Evolutionary conservation across 495 filamentous ascomycete genomes (phyloP).

Genomic region (Penicillium samsonianum): DNA sequence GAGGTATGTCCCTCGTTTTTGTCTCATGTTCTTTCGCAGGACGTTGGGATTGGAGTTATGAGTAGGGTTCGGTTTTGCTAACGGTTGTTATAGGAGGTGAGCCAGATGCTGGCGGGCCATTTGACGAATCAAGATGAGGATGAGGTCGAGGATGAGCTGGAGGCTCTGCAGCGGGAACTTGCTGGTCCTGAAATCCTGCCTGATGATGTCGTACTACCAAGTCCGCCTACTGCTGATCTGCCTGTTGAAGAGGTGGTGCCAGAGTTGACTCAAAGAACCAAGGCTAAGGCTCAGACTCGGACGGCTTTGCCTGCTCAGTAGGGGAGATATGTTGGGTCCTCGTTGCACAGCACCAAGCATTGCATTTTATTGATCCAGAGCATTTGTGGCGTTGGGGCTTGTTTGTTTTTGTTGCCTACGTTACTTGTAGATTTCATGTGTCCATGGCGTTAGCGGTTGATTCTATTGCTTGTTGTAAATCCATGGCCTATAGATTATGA

Average conservation of each 20-base stretch:
- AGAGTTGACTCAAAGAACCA: constrained; percentile 40
- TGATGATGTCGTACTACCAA: constrained; percentile 57
- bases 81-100: constrained; percentile 65
- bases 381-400: constrained; percentile 20
- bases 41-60: neutral
- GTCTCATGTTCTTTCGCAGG: constrained; percentile 7
- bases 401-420: neutral
- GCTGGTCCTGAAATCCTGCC: constrained; percentile 53
- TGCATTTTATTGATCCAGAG: constrained; percentile 19
- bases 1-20: constrained; percentile 51
- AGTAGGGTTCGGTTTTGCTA: neutral
- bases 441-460: constrained; percentile 31
- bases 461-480: constrained; percentile 9
- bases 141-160: constrained; percentile 94
- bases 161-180: constrained; percentile 71
- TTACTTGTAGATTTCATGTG: constrained; percentile 4
- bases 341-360: constrained; percentile 10
- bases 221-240: constrained; percentile 51
- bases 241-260: constrained; percentile 27
- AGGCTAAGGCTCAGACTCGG: constrained; percentile 39
- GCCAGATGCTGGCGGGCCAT: constrained; percentile 80
- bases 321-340: neutral
- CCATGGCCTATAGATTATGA: constrained; percentile 11
- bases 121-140: constrained; percentile 95
- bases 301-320: constrained; percentile 34